Conservation (phyloP, 2,329 filamentous ascomycete species). For the Alternaria triticimaculans region DNA sequence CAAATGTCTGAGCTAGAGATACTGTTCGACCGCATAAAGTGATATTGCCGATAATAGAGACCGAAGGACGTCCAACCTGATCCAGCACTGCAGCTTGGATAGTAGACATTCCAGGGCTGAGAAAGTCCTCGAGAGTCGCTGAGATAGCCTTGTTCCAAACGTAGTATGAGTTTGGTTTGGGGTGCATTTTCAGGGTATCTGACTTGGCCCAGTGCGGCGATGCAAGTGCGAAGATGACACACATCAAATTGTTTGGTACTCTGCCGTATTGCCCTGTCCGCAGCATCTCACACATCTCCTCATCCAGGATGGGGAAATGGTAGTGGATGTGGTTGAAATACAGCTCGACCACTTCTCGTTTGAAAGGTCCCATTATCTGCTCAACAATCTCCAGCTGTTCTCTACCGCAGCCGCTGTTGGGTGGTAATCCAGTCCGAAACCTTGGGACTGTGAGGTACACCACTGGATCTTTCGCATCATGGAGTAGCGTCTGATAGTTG, state of each 20-base stretch:
- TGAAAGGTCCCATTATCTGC: slow-evolving; percentile 49
- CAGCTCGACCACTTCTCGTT: slow-evolving; percentile 51
- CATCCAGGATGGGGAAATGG: slow-evolving; percentile 51
- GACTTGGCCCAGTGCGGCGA: slow-evolving; percentile 49
- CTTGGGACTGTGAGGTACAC: slow-evolving; percentile 57
- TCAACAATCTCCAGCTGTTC: slow-evolving; percentile 51
- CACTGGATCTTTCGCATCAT: slow-evolving; percentile 50
- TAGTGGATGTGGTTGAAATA: slow-evolving; percentile 52
- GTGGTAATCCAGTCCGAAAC: slow-evolving; percentile 55
- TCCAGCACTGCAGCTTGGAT: slow-evolving; percentile 51
- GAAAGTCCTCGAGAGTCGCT: slow-evolving; percentile 52
- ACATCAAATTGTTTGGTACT: slow-evolving; percentile 48
- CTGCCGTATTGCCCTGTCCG: slow-evolving; percentile 43
- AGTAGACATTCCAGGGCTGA: slow-evolving; percentile 50
- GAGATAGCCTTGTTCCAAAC: slow-evolving; percentile 53
- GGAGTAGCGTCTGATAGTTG: slow-evolving; percentile 60
- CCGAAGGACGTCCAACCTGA: slow-evolving; percentile 50
- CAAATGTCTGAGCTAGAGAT: slow-evolving; percentile 62
- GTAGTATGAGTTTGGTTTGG: slow-evolving; percentile 48
- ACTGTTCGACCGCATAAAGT: slow-evolving; percentile 61
- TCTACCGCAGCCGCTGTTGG: slow-evolving; percentile 43
- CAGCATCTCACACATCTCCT: slow-evolving; percentile 44
- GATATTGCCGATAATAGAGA: slow-evolving; percentile 56
- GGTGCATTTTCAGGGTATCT: slow-evolving; percentile 43
- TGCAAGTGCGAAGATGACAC: slow-evolving; percentile 49